Evolutionary conservation across 257 asterid genomes (phyloP).

Genomic region (Capsicum baccatum): DNA sequence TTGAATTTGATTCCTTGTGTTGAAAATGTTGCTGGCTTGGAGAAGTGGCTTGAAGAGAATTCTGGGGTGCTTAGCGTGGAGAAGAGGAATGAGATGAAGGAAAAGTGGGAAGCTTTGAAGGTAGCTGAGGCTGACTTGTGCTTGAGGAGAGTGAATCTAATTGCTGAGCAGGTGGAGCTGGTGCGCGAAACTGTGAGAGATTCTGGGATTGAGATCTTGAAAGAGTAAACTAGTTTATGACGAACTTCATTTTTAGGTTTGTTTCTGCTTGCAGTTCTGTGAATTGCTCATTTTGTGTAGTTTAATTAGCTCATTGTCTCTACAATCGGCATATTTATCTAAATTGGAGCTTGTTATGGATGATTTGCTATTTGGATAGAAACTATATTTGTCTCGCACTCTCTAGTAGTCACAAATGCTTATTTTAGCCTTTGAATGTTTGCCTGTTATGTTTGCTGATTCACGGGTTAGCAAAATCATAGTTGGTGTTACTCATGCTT

Average conservation of each 20-base stretch:
- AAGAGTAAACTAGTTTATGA: not conserved
- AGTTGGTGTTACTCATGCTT: not conserved
- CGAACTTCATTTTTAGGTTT: not conserved
- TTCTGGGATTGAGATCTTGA: not conserved
- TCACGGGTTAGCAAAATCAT: too few species aligned
- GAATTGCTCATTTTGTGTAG: not conserved
- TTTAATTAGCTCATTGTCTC: not conserved
- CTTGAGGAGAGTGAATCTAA: conserved; percentile 43
- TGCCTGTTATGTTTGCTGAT: not conserved
- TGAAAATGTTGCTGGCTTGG: conserved; percentile 23
- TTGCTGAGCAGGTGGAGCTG: conserved; percentile 40
- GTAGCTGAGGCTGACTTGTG: conserved; percentile 40
- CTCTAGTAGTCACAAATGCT: not conserved
- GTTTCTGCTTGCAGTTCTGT: conserved; percentile 19
- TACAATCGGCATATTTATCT: not conserved
- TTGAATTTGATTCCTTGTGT: conserved; percentile 6
- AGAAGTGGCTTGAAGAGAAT: conserved; percentile 42
- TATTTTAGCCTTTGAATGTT: not conserved
- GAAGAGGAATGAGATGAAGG: too few species aligned
- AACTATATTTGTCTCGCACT: not conserved
- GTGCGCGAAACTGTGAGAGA: conserved; percentile 44
- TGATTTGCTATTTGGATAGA: not conserved
- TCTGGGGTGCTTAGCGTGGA: too few species aligned
- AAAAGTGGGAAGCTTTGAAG: not conserved
- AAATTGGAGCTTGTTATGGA: conserved; percentile 9